Percentiles rank a stretch among this genome's conserved stretches.
Conservation (phyloP, 2,329 filamentous ascomycete species). For the Neurospora sp. region DNA sequence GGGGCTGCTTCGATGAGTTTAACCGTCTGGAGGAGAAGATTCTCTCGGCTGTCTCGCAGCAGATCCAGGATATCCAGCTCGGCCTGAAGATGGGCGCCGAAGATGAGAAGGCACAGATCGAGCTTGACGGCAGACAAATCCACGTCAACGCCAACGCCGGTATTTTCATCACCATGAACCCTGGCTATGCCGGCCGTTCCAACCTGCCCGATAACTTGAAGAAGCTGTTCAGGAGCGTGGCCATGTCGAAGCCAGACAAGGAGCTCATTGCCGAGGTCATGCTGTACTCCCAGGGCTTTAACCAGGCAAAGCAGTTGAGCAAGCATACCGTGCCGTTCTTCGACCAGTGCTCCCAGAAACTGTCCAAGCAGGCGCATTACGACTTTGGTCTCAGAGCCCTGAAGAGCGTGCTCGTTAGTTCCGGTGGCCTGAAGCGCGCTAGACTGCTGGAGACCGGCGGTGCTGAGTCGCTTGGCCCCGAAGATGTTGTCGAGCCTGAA, state of each 20-base stretch:
- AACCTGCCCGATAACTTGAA: conserved; percentile 98
- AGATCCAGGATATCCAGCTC: conserved; percentile 98
- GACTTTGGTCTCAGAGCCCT: conserved; percentile 96
- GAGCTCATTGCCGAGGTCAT: conserved; percentile 99
- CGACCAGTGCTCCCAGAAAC: conserved; percentile 67
- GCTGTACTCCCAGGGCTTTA: conserved; percentile 99
- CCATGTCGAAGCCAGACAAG: conserved; percentile 99
- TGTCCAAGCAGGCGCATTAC: conserved; percentile 97
- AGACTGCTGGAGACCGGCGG: conserved; percentile 53
- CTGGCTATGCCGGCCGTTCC: conserved; percentile 93
- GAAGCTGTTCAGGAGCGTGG: conserved; percentile 97
- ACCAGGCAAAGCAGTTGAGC: conserved; percentile 84
- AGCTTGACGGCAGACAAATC: conserved; percentile 84
- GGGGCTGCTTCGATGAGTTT: conserved; percentile 99
- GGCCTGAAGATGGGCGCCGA: conserved; percentile 77
- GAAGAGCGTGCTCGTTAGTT: conserved; percentile 98
- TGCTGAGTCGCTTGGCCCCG: conserved; percentile 40
- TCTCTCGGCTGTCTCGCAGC: conserved; percentile 93
- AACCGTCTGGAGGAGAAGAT: conserved; percentile 98
- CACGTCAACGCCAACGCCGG: conserved; percentile 87
- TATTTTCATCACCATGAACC: conserved; percentile 99
- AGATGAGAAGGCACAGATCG: conserved; percentile 80
- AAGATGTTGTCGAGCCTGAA: conserved; percentile 79
- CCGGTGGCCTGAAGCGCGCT: conserved; percentile 85
- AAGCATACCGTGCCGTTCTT: conserved; percentile 98